Evolutionary conservation across 257 asterid genomes (phyloP), one percentile per base, ranked within the genome.

Genomic region (Galeopsis tetrahit): DNA sequence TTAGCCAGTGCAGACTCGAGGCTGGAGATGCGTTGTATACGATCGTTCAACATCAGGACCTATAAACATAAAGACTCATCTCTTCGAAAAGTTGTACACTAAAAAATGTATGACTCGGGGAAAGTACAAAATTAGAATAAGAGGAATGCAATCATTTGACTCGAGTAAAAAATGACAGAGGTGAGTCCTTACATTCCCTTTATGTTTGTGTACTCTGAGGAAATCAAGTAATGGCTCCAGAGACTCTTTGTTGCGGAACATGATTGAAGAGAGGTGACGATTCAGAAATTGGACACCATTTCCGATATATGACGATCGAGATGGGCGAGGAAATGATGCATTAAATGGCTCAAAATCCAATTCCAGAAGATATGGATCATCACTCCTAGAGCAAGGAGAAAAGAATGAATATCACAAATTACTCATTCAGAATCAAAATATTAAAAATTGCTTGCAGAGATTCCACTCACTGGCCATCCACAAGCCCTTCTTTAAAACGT

Each of bases 211-310:
- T 14, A 77, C 91, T 69, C 97, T 79, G 39, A 95, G 99, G 84
- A 95, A 95, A 82, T 88, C 87, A 70, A 95, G 96, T 69, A 95
- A 71, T 0, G 99, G 99, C 76, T 95, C 97, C 11, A 95, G 77
- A 64, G 86, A 92, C 2, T 95, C 99, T 81, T 87, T 90, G 85
- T 81, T 90, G 71, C 96, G 88, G 49, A 95, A 92, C 99, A 95
- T 81, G 87, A 84, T 78, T 58, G 99, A 95, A 65, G 99, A 95
- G 68, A 95, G 96, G 80, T 92, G 99, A 4, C 97, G 97, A 61
- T 95, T 92, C 72, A 95, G 97, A 86, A 95, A 95, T 67, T 92
- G 98, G 77, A 95, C 99, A 35, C 99, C 99, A 17, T 95, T 95
- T 10, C 99, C 99, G 33, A 95, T 95, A 63, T 88, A 90, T 0